A percentile compares a stretch with the other conserved stretches of the same genome.
phyloP scores from a whole-genome alignment of 805 yeast genomes.

The Yamadazyma akitaensis region DNA sequence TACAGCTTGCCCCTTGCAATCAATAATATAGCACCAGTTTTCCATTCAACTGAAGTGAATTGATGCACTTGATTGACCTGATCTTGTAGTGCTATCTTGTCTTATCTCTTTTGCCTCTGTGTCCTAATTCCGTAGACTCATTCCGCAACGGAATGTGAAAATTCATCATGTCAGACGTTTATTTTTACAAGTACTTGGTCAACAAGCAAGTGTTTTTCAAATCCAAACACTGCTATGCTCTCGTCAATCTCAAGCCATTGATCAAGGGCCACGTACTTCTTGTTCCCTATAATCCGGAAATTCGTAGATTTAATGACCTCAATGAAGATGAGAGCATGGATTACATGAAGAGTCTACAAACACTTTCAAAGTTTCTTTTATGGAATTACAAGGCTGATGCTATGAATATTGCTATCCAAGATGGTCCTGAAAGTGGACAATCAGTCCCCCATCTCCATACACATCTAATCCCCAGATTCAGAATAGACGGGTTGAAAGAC shows the following conservation, averaged over 20 bases:
- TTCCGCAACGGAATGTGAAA: neutral
- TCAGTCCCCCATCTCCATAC: slow-evolving; percentile 94
- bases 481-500: slow-evolving; percentile 59
- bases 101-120: neutral
- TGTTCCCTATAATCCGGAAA: slow-evolving; percentile 69
- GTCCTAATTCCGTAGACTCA: neutral
- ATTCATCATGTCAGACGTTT: slow-evolving; percentile 22
- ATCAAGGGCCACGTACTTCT: slow-evolving; percentile 92
- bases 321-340: slow-evolving; percentile 71
- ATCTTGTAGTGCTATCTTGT: too few relatives aligned
- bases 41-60: too few relatives aligned
- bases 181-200: slow-evolving; percentile 54
- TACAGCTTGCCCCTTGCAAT: too few relatives aligned
- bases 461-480: slow-evolving; percentile 84
- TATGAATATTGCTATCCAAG: slow-evolving; percentile 89
- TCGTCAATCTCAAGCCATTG: slow-evolving; percentile 89
- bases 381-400: slow-evolving; percentile 73
- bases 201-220: slow-evolving; percentile 56
- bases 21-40: too few relatives aligned
- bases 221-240: slow-evolving; percentile 68
- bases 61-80: too few relatives aligned
- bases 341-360: slow-evolving; percentile 71
- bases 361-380: slow-evolving; percentile 65
- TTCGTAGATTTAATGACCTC: slow-evolving; percentile 65
- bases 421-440: slow-evolving; percentile 95